phyloP scores from a whole-genome alignment of 495 filamentous ascomycete species.

The Halenospora varia region DNA sequence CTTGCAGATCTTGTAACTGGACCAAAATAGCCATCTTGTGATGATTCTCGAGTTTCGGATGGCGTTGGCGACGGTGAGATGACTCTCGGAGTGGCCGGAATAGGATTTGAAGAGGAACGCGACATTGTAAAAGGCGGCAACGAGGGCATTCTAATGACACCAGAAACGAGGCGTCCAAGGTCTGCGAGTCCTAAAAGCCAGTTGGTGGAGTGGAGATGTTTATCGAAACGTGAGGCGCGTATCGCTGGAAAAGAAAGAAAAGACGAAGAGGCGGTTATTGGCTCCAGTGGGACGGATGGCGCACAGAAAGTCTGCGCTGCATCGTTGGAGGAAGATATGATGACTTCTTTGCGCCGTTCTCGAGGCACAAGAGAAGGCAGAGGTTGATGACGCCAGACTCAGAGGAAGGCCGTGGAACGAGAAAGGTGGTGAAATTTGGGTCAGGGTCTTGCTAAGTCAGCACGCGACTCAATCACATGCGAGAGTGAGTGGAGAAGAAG shows the following conservation, averaged over 20 bases:
- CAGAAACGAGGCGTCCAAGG: conserved; percentile 45
- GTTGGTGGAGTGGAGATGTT: conserved; percentile 33
- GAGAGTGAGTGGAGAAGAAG: neutral
- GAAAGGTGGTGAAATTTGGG: too few relatives aligned
- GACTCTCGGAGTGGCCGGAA: conserved; percentile 65
- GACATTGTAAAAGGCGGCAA: conserved; percentile 52
- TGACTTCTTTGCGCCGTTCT: conserved; percentile 21
- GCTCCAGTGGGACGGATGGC: conserved; percentile 20
- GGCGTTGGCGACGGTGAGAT: conserved; percentile 67
- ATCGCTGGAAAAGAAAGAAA: conserved; percentile 14
- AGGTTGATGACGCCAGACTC: too few relatives aligned
- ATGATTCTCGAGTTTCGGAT: conserved; percentile 45
- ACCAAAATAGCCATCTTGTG: conserved; percentile 34
- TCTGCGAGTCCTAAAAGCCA: conserved; percentile 41
- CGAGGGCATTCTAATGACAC: conserved; percentile 40
- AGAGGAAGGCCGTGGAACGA: too few relatives aligned
- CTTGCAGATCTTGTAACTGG: conserved; percentile 63
- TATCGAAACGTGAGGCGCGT: conserved; percentile 46
- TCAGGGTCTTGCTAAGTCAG: too few relatives aligned
- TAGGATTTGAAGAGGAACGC: conserved; percentile 33
- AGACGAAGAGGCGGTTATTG: conserved; percentile 11
- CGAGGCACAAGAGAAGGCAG: conserved; percentile 16
- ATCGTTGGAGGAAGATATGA: conserved; percentile 23
- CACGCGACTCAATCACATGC: too few relatives aligned
- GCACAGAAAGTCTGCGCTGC: conserved; percentile 26